These are phyloP conservation scores for Stipa capillata DNA, from an alignment of 176 grass and related monocot species.

Conservation along the genomic window DNA sequence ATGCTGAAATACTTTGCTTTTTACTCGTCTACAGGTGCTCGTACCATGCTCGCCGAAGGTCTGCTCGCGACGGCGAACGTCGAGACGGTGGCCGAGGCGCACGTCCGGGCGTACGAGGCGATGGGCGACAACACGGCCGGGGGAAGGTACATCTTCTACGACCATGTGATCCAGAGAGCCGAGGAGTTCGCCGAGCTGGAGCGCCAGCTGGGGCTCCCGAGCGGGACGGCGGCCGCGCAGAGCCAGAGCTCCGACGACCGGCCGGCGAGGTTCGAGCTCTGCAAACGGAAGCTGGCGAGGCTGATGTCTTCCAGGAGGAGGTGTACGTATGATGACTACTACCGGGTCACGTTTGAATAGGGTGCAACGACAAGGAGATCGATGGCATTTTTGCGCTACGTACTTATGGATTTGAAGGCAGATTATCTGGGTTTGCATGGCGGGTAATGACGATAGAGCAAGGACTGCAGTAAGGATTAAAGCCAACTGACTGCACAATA, in stretches of 20 bases:
- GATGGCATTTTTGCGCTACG: background rate
- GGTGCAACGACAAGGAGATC: background rate
- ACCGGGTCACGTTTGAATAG: conserved; percentile 36
- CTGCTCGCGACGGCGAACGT: conserved; percentile 72
- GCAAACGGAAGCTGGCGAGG: conserved; percentile 63
- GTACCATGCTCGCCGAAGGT: conserved; percentile 68
- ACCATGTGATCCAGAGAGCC: conserved; percentile 50
- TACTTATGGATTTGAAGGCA: background rate
- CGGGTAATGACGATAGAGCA: background rate
- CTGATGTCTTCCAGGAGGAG: conserved; percentile 52
- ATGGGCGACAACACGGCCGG: conserved; percentile 72
- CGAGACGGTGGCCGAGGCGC: conserved; percentile 70
- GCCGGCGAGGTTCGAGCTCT: conserved; percentile 68
- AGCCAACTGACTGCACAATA: background rate
- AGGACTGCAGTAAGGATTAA: background rate
- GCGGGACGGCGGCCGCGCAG: conserved; percentile 18
- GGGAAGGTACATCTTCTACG: conserved; percentile 89
- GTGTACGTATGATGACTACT: conserved; percentile 77
- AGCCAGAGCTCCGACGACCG: conserved; percentile 21
- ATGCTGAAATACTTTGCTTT: background rate
- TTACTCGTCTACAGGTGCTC: conserved; percentile 32
- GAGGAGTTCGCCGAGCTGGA: conserved; percentile 75
- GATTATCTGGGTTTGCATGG: background rate
- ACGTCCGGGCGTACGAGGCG: conserved; percentile 69
- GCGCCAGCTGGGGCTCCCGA: conserved; percentile 68